Base-by-base conservation (phyloP, 768 basidiomycete species). In the Stropharia rugosoannulata region DNA sequence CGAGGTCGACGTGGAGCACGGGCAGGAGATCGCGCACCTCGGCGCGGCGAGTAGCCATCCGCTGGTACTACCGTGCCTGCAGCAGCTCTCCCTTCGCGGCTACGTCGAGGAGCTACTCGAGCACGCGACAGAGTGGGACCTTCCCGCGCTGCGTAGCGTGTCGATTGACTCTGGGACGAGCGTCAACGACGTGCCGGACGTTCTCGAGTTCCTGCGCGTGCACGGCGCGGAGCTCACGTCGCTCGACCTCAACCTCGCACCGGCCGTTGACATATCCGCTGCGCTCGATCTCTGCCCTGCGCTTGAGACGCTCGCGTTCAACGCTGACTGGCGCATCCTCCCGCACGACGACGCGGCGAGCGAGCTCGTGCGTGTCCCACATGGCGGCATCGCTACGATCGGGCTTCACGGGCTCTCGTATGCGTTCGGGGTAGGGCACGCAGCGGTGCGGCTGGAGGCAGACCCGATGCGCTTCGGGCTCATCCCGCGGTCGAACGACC, bases 371-470 rank as follows among this genome's bases (percentile, higher is more conserved):
- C 73, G 75, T 52, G 72, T 71, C 9, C 85, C 87, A 2, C 89
- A 87, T 57, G 64, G 69, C 9, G 78, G 78, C 40, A 80, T 91
- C 58, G 76, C 66, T 0, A 78, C 81, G 38, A 80, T 91, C 29
- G 89, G 89, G 0, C 75, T 89, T 13, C 86, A 91, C 61, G 86
- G 87, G 8, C 76, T 90, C 9, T 69, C 77, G 50, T 78, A 84
- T 57, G 87, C 89, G 0, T 91, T 91, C 62, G 86, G 86, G 1
- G 85, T 83, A 2, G 85, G 83, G 27, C 75, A 71, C 41, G 80
- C 78, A 3, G 80, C 75, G 15, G 72, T 67, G 25, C 74, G 74
- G 59, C 70, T 76, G 25, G 54, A 71, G 25, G 63, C 67, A 11
- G 77, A 80, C 58, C 76, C 79, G 0, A 67, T 82, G 35, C 71